Evolutionary conservation across 2,329 filamentous ascomycete genomes (phyloP).

Genomic region (Sporothrix pseudoabietina): DNA sequence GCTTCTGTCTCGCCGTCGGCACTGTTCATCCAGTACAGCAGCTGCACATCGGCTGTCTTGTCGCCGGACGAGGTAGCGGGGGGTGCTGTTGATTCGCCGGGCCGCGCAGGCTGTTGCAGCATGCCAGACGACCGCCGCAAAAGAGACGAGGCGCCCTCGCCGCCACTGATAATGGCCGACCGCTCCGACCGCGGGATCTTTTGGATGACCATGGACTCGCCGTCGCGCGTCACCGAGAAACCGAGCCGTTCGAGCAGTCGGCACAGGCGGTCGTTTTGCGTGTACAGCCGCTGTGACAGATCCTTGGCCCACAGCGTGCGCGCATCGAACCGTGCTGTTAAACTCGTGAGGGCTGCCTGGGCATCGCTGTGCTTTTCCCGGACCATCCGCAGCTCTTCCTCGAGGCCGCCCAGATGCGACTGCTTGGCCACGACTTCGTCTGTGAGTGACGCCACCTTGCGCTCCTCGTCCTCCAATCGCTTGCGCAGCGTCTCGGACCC

Average conservation of each 20-base stretch:
- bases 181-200: slow-evolving; percentile 66
- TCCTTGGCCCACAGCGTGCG: slow-evolving; percentile 77
- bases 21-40: slow-evolving; percentile 81
- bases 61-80: slow-evolving; percentile 43
- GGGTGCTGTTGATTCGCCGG: neutral
- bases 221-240: slow-evolving; percentile 75
- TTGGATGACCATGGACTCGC: slow-evolving; percentile 72
- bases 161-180: slow-evolving; percentile 58
- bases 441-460: slow-evolving; percentile 65
- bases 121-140: slow-evolving; percentile 12
- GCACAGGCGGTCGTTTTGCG: slow-evolving; percentile 80
- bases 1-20: slow-evolving; percentile 67
- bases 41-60: slow-evolving; percentile 67
- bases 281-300: slow-evolving; percentile 78
- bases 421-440: slow-evolving; percentile 66
- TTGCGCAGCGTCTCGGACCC: slow-evolving; percentile 78
- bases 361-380: slow-evolving; percentile 64
- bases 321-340: slow-evolving; percentile 64
- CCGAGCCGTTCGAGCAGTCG: slow-evolving; percentile 84
- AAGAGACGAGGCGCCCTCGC: slow-evolving; percentile 39
- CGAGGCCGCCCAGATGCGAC: slow-evolving; percentile 72
- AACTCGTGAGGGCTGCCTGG: slow-evolving; percentile 54
- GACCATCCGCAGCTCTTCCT: slow-evolving; percentile 71
- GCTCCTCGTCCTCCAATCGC: slow-evolving; percentile 74
- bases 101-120: neutral